Conservation (phyloP, 2,329 filamentous ascomycete species). For the Calonectria pseudoreteaudii region DNA sequence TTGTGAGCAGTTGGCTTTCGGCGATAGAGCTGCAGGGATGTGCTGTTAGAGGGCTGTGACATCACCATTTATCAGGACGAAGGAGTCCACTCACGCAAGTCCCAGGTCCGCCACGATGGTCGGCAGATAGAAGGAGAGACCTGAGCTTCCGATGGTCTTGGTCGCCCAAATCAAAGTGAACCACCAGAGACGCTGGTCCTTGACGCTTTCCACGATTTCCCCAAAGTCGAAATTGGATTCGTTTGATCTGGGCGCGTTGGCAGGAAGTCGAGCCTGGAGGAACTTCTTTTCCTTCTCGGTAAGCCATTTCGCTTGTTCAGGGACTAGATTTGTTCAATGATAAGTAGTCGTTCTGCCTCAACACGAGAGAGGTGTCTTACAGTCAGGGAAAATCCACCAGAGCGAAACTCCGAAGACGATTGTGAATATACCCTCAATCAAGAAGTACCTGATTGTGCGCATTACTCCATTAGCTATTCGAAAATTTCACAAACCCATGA, state of each 20-base stretch:
- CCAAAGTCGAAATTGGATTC: background rate
- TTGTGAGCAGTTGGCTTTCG: background rate
- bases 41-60: background rate
- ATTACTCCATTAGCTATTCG: background rate
- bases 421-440: background rate
- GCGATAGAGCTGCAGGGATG: background rate
- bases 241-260: background rate
- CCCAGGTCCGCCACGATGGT: background rate
- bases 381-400: background rate
- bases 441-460: background rate
- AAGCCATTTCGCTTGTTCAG: background rate
- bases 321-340: background rate
- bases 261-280: background rate
- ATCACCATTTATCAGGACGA: background rate
- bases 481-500: background rate
- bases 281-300: background rate
- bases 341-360: background rate
- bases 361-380: background rate
- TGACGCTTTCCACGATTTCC: background rate
- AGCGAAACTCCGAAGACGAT: background rate
- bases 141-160: background rate
- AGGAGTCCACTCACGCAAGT: background rate
- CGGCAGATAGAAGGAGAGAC: constrained; percentile 1
- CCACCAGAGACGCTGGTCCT: background rate
- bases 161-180: background rate